Evolutionary conservation across 331 rosid species (phyloP), one percentile per base, ranked within the genome.

Genomic region (Malus hybrid): DNA sequence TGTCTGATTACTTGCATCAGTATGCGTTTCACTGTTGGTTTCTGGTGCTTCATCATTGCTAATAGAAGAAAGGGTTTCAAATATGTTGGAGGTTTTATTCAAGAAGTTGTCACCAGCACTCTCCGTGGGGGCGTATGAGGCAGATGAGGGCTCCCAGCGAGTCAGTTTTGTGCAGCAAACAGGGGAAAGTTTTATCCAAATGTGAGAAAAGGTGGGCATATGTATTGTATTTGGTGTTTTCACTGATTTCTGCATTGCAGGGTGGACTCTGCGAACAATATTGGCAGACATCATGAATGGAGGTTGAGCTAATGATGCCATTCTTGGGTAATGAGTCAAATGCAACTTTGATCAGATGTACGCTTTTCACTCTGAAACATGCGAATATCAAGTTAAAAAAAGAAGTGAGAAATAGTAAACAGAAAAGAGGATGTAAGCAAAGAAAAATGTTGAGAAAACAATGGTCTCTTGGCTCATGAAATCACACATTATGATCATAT

Each of bases 91-190:
- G 13, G 86, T 65, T 74, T 72, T 79, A 54, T 77, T 79, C 90
- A 93, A 81, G 64, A 91, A 77, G 46, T 74, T 82, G 46, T 84
- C 90, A 42, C 79, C 74, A 2, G 78, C 75, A 50, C 72, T 69
- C 61, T 83, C 87, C 1, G 80, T 57, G 44, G 93, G 81, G 74
- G 87, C 79, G 62, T 81, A 88, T 56, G 90, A 24, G 75, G 88
- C 81, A 4, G 96, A 87, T 5, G 96, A 78, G 74, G 93, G 80
- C 73, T 88, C 96, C 96, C 91, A 88, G 48, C 88, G 90, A 70
- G 89, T 84, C 78, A 83, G 65, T 80, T 88, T 80, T 66, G 96
- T 64, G 83, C 91, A 87, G 88, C 85, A 74, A 82, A 88, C 27
- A 59, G 80, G 65, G 67, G 91, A 74, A 33, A 42, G 59, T 31